A percentile compares a stretch with the other conserved stretches of the same genome.
Conservation (phyloP, 1,284 basidiomycete species). For the Malassezia slooffiae region DNA sequence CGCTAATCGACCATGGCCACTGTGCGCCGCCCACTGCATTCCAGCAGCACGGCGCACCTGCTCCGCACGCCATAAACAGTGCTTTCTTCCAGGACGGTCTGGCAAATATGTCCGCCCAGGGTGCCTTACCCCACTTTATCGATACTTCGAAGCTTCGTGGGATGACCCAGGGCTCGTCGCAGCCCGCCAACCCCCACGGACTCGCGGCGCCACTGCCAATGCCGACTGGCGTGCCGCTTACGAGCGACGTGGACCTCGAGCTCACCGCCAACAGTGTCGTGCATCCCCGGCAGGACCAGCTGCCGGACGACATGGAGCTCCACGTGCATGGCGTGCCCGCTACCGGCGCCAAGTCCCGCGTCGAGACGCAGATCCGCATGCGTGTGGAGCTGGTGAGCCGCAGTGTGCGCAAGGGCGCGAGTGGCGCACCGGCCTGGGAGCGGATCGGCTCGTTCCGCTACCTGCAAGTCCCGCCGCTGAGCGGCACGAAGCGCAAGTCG, state of each 20-base stretch:
- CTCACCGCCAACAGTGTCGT: constrained; percentile 30
- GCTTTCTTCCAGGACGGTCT: too few species aligned
- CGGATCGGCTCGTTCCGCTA: constrained; percentile 42
- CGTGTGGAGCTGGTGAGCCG: constrained; percentile 40
- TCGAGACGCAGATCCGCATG: constrained; percentile 61
- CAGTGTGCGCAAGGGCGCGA: constrained; percentile 46
- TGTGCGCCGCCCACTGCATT: constrained; percentile 4
- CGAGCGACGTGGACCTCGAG: constrained; percentile 26
- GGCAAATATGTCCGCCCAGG: too few species aligned
- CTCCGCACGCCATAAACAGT: too few species aligned
- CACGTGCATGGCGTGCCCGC: constrained; percentile 72
- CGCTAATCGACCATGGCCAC: background rate
- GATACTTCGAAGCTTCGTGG: too few species aligned
- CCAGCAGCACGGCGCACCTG: too few species aligned
- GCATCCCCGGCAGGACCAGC: constrained; percentile 24
- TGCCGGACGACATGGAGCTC: constrained; percentile 36
- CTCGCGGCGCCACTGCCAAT: background rate
- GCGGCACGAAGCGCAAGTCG: constrained; percentile 51
- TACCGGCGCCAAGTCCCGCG: constrained; percentile 76
- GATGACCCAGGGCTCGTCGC: too few species aligned
- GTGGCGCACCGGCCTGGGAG: constrained; percentile 25
- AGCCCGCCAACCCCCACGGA: too few species aligned
- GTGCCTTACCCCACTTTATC: too few species aligned
- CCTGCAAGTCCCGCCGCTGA: constrained; percentile 44
- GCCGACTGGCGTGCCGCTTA: too few species aligned